Evolutionary conservation across 73 alveolate species (phyloP), one percentile per base, ranked within the genome.

Genomic region (Stentor roeselii): DNA sequence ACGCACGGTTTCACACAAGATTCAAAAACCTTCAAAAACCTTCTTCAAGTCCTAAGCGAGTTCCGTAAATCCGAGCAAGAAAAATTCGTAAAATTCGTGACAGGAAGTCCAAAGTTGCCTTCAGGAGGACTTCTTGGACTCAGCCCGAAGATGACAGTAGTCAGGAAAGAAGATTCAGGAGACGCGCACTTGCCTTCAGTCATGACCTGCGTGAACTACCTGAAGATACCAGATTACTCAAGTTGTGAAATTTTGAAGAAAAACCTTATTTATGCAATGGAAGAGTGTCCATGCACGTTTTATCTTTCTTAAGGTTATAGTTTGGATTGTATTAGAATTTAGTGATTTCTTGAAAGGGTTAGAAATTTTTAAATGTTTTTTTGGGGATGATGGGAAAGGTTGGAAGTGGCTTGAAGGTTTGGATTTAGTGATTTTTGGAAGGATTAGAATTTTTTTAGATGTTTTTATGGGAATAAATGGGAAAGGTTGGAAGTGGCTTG

Each of bases 91-190:
- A 78, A 83, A 75, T 93, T 93, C 87, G 86, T 91, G 37, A 87
- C 95, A 36, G 99, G 99, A 4, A 89, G 97, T 60, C 96, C 98
- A 1, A 91, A 98, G 78, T 88, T 96, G 80, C 99, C 99, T 4
- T 60, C 91, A 34, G 99, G 99, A 35, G 99, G 99, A 31, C 94
- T 96, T 75, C 83, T 87, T 40, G 86, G 95, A 3, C 92, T 96
- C 21, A 93, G 89, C 85, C 99, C 99, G 30, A 96, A 95, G 84
- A 59, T 96, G 78, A 95, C 99, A 76, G 98, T 96, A 4, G 99
- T 95, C 36, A 88, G 93, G 85, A 95, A 93, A 90, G 93, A 78
- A 75, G 59, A 21, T 30, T 32, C 27, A 27, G 27, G 86, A 15
- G 94, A 91, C 60, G 94, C 85, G 39, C 78, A 87, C 41, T 75